Evolutionary conservation across 108 stramenopile genomes (phyloP).

Genomic region (Conticribra weissflogii): DNA sequence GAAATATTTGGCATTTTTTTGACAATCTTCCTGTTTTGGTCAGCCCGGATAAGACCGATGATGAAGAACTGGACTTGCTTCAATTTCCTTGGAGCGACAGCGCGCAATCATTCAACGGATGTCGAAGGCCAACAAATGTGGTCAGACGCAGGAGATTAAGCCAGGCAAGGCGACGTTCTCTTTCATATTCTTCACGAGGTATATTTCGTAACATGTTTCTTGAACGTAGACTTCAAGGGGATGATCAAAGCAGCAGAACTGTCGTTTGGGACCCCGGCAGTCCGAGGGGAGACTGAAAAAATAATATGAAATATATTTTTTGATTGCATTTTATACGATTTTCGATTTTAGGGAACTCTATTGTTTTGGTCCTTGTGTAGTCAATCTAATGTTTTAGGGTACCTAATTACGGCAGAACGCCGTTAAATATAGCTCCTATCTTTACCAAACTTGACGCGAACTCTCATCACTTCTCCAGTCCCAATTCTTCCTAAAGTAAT

Average conservation of each 20-base stretch:
- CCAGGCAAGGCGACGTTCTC: not conserved
- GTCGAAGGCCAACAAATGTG: no score
- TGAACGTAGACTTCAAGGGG: not conserved
- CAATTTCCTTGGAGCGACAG: not conserved
- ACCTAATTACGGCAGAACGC: no score
- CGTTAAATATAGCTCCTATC: no score
- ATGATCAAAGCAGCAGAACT: not conserved
- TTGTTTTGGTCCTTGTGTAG: no score
- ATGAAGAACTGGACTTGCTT: not conserved
- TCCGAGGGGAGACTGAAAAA: not conserved
- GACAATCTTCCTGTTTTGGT: no score
- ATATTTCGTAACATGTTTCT: not conserved
- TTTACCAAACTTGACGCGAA: no score
- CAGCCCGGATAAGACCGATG: not conserved
- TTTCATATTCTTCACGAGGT: not conserved
- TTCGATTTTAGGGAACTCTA: no score
- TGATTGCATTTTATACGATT: no score
- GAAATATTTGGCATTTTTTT: conserved; percentile 20
- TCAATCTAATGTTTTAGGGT: no score
- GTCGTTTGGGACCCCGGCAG: not conserved
- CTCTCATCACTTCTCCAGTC: no score
- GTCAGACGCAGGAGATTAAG: not conserved
- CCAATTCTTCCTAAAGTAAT: no score
- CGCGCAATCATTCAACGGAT: no score
- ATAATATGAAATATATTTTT: not conserved